Percentiles rank a stretch among this genome's conserved stretches.
Conservation (phyloP, 1,284 basidiomycete species). For the Boletellus deceptivus region DNA sequence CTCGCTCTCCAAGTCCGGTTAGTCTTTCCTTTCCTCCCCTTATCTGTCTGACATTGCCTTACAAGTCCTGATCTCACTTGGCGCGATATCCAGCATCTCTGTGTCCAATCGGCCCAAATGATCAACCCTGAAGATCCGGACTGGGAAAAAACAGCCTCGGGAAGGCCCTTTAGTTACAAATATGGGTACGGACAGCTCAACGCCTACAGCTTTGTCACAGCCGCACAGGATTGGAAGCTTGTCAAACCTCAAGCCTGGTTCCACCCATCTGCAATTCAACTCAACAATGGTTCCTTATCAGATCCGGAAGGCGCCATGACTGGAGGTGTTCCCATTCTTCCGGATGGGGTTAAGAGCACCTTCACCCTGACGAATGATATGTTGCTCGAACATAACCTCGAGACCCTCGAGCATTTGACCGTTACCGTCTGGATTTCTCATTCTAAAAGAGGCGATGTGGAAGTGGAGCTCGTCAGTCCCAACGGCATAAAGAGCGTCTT, state of each 20-base stretch:
- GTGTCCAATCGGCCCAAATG: slow-evolving; percentile 74
- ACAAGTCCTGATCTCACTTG: slow-evolving; percentile 77
- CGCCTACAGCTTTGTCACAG: slow-evolving; percentile 80
- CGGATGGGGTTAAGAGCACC: slow-evolving; percentile 65
- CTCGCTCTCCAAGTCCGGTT: slow-evolving; percentile 83
- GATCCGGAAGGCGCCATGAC: slow-evolving; percentile 49
- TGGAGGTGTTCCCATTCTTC: slow-evolving; percentile 67
- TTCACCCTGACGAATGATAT: slow-evolving; percentile 73
- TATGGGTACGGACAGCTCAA: slow-evolving; percentile 94
- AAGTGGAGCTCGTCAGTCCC: slow-evolving; percentile 87
- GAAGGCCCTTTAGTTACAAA: slow-evolving; percentile 91
- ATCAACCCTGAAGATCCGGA: slow-evolving; percentile 92
- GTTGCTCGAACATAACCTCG: slow-evolving; percentile 78
- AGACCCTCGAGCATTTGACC: slow-evolving; percentile 90
- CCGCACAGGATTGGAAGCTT: slow-evolving; percentile 78
- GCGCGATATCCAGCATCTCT: slow-evolving; percentile 95
- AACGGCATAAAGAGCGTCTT: slow-evolving; percentile 85
- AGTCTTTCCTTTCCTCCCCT: slow-evolving; percentile 25
- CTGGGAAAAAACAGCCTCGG: slow-evolving; percentile 86
- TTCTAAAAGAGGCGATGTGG: slow-evolving; percentile 84
- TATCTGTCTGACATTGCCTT: slow-evolving; percentile 13
- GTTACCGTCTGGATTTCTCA: slow-evolving; percentile 93
- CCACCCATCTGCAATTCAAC: slow-evolving; percentile 67
- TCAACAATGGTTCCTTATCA: slow-evolving; percentile 63
- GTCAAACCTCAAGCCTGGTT: slow-evolving; percentile 97